Percentiles rank a stretch among this genome's conserved stretches.
phyloP scores from a whole-genome alignment of 306 rosid species.

The Trifolium repens region DNA sequence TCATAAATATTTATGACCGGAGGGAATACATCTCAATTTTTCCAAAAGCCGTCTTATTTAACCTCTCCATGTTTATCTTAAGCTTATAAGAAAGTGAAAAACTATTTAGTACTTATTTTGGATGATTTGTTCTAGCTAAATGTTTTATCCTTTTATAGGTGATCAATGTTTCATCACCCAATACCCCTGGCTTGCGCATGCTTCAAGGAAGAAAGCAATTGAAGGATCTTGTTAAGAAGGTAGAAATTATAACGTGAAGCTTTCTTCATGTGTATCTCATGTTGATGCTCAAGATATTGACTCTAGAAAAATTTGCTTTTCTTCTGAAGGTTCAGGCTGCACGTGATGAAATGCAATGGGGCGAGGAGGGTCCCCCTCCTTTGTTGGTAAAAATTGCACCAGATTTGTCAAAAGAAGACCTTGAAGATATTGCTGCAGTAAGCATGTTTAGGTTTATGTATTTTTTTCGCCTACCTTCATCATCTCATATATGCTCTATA shows the following conservation, averaged over 20 bases:
- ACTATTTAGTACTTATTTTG: too few relatives aligned
- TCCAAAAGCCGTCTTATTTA: neutral
- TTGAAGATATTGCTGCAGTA: slow-evolving; percentile 99
- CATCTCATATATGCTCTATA: slow-evolving; percentile 35
- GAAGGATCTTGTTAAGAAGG: slow-evolving; percentile 95
- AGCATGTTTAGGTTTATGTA: slow-evolving; percentile 40
- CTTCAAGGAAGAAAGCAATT: slow-evolving; percentile 99
- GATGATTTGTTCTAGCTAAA: slow-evolving; percentile 4
- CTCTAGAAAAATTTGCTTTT: slow-evolving; percentile 40
- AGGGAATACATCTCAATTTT: neutral
- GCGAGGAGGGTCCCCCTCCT: slow-evolving; percentile 99
- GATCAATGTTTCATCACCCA: slow-evolving; percentile 96
- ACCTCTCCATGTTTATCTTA: neutral
- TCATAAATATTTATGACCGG: too few relatives aligned
- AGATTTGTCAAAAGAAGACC: slow-evolving; percentile 95
- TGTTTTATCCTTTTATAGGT: slow-evolving; percentile 58
- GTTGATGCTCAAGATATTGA: slow-evolving; percentile 40
- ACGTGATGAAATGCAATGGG: slow-evolving; percentile 99
- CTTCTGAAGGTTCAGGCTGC: slow-evolving; percentile 86
- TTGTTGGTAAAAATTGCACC: slow-evolving; percentile 99
- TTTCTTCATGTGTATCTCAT: slow-evolving; percentile 33
- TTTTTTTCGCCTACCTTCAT: slow-evolving; percentile 27
- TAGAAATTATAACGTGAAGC: slow-evolving; percentile 50
- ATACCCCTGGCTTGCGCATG: slow-evolving; percentile 97
- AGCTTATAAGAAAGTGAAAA: neutral